phyloP scores from a whole-genome alignment of 768 basidiomycete species.

The Boletus reticuloceps region DNA sequence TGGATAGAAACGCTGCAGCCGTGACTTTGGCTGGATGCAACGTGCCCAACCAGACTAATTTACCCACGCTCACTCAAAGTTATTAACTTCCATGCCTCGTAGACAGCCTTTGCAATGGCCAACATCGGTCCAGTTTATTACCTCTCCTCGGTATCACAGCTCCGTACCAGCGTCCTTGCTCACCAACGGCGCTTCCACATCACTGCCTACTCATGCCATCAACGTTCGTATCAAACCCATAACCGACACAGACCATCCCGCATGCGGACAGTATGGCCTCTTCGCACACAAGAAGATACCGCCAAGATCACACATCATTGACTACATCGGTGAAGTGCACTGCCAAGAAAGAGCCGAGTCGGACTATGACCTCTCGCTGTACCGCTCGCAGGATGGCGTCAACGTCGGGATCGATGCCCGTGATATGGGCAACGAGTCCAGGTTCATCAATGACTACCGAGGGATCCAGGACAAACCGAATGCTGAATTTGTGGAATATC shows the following conservation, averaged over 20 bases:
- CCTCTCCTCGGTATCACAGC: slow-evolving; percentile 49
- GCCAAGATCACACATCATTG: slow-evolving; percentile 63
- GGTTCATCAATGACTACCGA: slow-evolving; percentile 91
- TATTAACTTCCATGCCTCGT: slow-evolving; percentile 5
- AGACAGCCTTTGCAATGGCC: slow-evolving; percentile 50
- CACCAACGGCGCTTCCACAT: slow-evolving; percentile 16
- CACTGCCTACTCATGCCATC: slow-evolving; percentile 2
- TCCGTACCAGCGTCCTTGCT: slow-evolving; percentile 52
- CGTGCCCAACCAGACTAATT: slow-evolving; percentile 13
- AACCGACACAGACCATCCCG: slow-evolving; percentile 61
- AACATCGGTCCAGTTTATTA: slow-evolving; percentile 50
- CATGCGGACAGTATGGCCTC: slow-evolving; percentile 73
- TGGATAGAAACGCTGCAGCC: slow-evolving; percentile 7
- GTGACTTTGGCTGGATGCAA: slow-evolving; percentile 8
- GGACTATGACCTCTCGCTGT: slow-evolving; percentile 89
- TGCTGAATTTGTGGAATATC: slow-evolving; percentile 61
- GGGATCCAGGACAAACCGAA: slow-evolving; percentile 71
- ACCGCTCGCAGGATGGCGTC: slow-evolving; percentile 51
- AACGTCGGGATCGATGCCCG: slow-evolving; percentile 79
- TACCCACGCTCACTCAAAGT: slow-evolving; percentile 26
- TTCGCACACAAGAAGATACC: slow-evolving; percentile 75
- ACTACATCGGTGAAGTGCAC: slow-evolving; percentile 86
- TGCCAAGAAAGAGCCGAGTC: slow-evolving; percentile 67
- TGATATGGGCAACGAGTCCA: slow-evolving; percentile 76
- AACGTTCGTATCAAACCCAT: slow-evolving; percentile 59